Percentiles rank a stretch among this genome's conserved stretches.
phyloP scores from a whole-genome alignment of 768 basidiomycete species.

The Amanita exitialis region DNA sequence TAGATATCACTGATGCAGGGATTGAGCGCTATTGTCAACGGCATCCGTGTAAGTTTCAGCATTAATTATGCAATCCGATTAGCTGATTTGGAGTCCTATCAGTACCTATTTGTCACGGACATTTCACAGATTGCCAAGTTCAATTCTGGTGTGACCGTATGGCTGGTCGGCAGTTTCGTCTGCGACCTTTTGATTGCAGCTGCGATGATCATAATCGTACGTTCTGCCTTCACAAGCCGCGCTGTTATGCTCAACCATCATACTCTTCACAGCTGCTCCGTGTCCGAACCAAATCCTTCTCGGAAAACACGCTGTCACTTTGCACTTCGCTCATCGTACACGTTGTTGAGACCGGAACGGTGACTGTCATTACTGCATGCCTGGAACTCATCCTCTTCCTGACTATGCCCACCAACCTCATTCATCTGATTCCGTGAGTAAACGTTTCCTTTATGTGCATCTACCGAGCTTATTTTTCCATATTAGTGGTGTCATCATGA shows the following conservation, averaged over 20 bases:
- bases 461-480: not conserved
- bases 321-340: not conserved
- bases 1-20: constrained; percentile 1
- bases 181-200: constrained; percentile 9
- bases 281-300: constrained; percentile 1
- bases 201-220: constrained; percentile 11
- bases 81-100: not conserved
- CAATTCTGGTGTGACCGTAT: constrained; percentile 6
- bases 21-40: constrained; percentile 3
- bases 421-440: constrained; percentile 3
- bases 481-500: constrained; percentile 1
- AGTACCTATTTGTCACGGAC: constrained; percentile 4
- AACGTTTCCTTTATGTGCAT: not conserved
- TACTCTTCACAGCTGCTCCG: not conserved
- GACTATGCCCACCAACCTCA: constrained; percentile 2
- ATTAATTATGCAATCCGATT: not conserved
- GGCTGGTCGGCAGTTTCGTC: constrained; percentile 9
- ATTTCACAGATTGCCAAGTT: constrained; percentile 1
- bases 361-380: not conserved
- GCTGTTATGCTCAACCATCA: not conserved
- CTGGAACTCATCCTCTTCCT: constrained; percentile 6
- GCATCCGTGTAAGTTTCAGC: constrained; percentile 1
- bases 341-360: constrained; percentile 5
- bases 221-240: not conserved
- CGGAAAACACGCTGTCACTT: not conserved